Evolutionary conservation across 2,329 filamentous ascomycete genomes (phyloP), one percentile per base, ranked within the genome.

Genomic region (Trichophyton verrucosum): DNA sequence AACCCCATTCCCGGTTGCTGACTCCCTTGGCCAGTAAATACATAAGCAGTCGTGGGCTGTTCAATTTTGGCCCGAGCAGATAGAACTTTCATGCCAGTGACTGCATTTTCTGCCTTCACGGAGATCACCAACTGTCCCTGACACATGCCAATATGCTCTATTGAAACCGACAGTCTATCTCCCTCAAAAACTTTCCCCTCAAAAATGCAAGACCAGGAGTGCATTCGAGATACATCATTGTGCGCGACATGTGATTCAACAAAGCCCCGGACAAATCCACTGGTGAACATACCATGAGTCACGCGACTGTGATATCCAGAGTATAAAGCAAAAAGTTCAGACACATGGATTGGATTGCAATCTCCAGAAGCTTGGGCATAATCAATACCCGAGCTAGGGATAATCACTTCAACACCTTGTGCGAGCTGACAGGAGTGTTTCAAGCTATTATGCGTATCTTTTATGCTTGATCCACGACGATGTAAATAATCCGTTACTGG

Each of bases 1-100:
- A 99, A 99, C 76, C 94, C 94, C 94, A 99, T 99, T 64, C 94
- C 94, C 75, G 99, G 94, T 76, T 99, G 94, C 75, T 99, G 95
- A 57, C 91, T 96, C 68, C 94, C 94, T 76, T 99, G 94, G 61
- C 94, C 94, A 65, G 95, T 99, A 76, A 99, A 99, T 67, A 99
- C 90, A 70, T 99, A 99, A 4, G 94, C 86, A 1, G 92, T 95
- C 36, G 94, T 90, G 6, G 95, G 95, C 73, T 99, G 94, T 76
- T 99, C 94, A 62, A 99, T 90, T 76, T 99, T 95, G 30, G 94
- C 94, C 77, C 97, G 92, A 71, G 89, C 94, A 58, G 96, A 79
- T 3, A 99, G 81, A 11, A 99, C 91, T 81, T 96, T 97, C 68
- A 97, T 92, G 72, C 96, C 94, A 0, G 87, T 95, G 73, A 96